Base-by-base conservation (phyloP, 2,329 filamentous ascomycete species). In the Helotiales sp. region DNA sequence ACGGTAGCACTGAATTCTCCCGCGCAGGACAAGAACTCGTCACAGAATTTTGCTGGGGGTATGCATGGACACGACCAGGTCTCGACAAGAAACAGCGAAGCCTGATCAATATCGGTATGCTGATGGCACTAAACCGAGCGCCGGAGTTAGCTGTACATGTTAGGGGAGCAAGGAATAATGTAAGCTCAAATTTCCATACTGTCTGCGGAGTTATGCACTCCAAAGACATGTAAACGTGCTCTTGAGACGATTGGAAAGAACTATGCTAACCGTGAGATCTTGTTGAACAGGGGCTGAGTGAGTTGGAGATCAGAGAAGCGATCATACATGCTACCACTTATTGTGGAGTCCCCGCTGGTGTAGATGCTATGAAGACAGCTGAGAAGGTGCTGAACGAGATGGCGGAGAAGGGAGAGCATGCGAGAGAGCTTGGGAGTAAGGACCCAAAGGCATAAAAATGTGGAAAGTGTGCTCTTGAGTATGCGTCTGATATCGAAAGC, bases 21-120 rank as follows among this genome's bases (percentile, higher is more conserved):
- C 74, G 76, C 36, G 81, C 85, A 0, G 81, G 82, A 63, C 85
- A 88, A 70, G 81, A 87, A 63, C 76, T 86, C 34, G 79, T 86
- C 1, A 87, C 84, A 0, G 84, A 87, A 71, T 82, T 77, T 69
- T 83, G 81, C 73, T 88, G 85, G 85, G 85, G 84, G 13, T 79
- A 79, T 58, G 79, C 81, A 25, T 89, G 85, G 85, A 81, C 81
- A 3, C 79, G 85, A 7, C 84, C 83, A 0, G 85, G 85, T 0
- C 77, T 88, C 8, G 79, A 81, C 33, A 78, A 80, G 58, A 85
- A 87, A 69, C 80, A 84, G 63, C 78, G 85, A 47, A 82, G 78
- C 53, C 75, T 88, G 54, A 73, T 88, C 53, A 87, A 87, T 69
- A 82, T 88, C 48, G 84, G 80, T 48, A 87, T 88, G 80, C 74